A percentile compares a stretch with the other conserved stretches of the same genome.
These are phyloP conservation scores for Podila epigama DNA, from an alignment of 192 early-diverging fungal genomes.

Conservation along the genomic window DNA sequence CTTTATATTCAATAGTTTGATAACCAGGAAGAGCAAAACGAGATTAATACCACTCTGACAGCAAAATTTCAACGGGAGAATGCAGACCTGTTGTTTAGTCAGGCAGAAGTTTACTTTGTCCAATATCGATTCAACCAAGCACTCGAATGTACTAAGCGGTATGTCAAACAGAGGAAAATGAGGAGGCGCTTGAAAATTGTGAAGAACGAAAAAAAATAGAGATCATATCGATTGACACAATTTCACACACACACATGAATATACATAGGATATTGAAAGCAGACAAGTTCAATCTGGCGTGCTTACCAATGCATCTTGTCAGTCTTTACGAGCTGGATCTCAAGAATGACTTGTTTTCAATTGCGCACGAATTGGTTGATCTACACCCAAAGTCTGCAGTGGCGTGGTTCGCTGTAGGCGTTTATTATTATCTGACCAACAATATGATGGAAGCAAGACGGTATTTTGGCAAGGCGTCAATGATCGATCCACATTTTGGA, in stretches of 20 bases:
- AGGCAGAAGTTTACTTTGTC: constrained; percentile 62
- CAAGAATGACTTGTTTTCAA: constrained; percentile 73
- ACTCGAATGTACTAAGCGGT: constrained; percentile 57
- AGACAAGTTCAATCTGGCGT: constrained; percentile 64
- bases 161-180: background rate
- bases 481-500: constrained; percentile 67
- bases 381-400: constrained; percentile 62
- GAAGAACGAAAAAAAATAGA: background rate
- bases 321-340: constrained; percentile 69
- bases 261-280: constrained; percentile 61
- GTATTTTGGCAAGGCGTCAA: constrained; percentile 71
- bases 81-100: constrained; percentile 57
- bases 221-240: background rate
- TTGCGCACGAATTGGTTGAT: constrained; percentile 77
- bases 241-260: background rate
- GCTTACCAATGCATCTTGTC: constrained; percentile 70
- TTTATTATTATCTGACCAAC: constrained; percentile 72
- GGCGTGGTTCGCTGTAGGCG: constrained; percentile 83
- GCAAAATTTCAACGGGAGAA: constrained; percentile 53
- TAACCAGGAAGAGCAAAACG: constrained; percentile 51
- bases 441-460: constrained; percentile 67
- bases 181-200: background rate
- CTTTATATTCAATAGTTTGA: constrained; percentile 47
- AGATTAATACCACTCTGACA: constrained; percentile 45
- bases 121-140: constrained; percentile 58